Conservation (phyloP, 2,329 filamentous ascomycete species). For the Fusarium bulbicola region DNA sequence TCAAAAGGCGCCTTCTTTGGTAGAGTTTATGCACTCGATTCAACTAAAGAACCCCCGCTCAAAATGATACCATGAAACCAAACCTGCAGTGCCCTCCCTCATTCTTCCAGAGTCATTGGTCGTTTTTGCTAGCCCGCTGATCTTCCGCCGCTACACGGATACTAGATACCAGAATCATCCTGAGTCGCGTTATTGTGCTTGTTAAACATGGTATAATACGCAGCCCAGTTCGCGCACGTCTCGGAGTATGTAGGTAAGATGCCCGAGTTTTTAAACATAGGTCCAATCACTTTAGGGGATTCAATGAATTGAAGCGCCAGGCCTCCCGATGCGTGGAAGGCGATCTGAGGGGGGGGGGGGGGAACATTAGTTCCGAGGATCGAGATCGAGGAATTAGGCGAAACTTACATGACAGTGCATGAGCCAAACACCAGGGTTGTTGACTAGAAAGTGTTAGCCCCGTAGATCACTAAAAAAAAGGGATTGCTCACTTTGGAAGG, state of each 20-base stretch:
- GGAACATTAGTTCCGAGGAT: background rate
- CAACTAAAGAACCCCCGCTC: background rate
- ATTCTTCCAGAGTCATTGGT: background rate
- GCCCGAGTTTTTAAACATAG: background rate
- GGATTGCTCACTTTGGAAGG: background rate
- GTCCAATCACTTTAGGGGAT: background rate
- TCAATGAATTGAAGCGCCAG: background rate
- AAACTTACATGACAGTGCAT: slow-evolving; percentile 7
- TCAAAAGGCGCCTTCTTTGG: background rate
- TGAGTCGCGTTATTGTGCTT: slow-evolving; percentile 14
- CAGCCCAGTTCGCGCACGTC: slow-evolving; percentile 11
- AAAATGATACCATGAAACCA: background rate
- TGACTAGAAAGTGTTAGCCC: background rate
- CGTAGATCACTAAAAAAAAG: background rate
- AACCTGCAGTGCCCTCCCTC: background rate
- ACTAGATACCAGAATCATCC: slow-evolving; percentile 6
- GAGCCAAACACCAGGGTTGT: background rate
- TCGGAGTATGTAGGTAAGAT: background rate
- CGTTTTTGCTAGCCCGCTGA: background rate
- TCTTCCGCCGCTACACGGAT: no score
- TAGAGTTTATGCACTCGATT: background rate
- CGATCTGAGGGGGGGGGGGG: background rate
- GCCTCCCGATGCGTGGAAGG: background rate
- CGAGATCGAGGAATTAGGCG: background rate
- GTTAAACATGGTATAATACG: slow-evolving; percentile 21